These are phyloP conservation scores for Haplographium delicatum DNA, from an alignment of 495 filamentous ascomycete species.

Conservation along the genomic window DNA sequence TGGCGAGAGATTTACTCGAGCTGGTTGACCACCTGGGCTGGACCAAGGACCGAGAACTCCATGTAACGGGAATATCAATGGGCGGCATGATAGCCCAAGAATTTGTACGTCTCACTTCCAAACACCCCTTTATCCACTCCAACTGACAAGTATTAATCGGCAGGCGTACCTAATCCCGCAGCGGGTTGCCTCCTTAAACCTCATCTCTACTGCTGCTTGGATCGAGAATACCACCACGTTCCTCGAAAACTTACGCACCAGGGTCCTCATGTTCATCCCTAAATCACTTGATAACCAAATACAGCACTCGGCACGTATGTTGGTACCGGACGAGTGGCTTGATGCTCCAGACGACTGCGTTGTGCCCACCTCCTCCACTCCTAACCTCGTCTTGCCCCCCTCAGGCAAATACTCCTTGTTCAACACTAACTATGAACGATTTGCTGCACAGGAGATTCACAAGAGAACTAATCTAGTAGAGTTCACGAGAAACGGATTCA, in stretches of 20 bases:
- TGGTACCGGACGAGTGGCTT: conserved; percentile 61
- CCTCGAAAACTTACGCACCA: conserved; percentile 58
- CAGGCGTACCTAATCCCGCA: conserved; percentile 55
- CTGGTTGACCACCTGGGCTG: conserved; percentile 64
- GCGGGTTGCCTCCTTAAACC: conserved; percentile 57
- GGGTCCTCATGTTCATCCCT: conserved; percentile 65
- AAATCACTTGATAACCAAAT: conserved; percentile 53
- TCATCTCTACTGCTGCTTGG: conserved; percentile 67
- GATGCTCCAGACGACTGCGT: conserved; percentile 50
- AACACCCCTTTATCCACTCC: neutral
- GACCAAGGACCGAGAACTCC: conserved; percentile 53
- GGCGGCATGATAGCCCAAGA: conserved; percentile 91
- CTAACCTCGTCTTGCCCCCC: conserved; percentile 21
- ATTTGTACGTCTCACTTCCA: too few relatives aligned
- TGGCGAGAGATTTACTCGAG: conserved; percentile 70
- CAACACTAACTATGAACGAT: conserved; percentile 70
- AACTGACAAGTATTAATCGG: neutral
- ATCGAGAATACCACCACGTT: conserved; percentile 57
- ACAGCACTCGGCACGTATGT: conserved; percentile 42
- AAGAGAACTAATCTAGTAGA: conserved; percentile 52
- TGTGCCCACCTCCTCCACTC: conserved; percentile 32
- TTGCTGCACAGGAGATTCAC: conserved; percentile 66
- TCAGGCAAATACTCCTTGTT: conserved; percentile 44
- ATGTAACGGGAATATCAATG: conserved; percentile 71
- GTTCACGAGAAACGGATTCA: conserved; percentile 61